These are phyloP conservation scores for Cladosporium cucumerinum DNA, from an alignment of 2,329 filamentous ascomycete genomes.

Conservation along the genomic window DNA sequence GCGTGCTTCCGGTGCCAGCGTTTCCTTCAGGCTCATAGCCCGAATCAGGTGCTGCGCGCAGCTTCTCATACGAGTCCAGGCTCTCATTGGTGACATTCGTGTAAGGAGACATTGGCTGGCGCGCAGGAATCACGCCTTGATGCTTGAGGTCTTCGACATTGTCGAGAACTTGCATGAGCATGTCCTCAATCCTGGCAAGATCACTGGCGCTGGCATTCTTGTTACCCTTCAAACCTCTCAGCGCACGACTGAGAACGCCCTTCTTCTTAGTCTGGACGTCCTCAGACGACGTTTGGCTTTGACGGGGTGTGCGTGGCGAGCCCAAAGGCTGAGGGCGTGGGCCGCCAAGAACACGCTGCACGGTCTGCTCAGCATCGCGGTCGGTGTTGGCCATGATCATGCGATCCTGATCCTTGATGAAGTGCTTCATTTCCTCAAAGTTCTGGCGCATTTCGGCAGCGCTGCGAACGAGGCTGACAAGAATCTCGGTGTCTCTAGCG, in stretches of 20 bases:
- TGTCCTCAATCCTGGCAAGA: conserved; percentile 38
- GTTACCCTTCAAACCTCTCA: conserved; percentile 76
- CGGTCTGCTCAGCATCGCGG: conserved; percentile 80
- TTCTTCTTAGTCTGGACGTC: conserved; percentile 73
- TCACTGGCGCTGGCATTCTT: conserved; percentile 86
- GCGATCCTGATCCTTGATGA: conserved; percentile 85
- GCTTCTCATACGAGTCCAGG: conserved; percentile 66
- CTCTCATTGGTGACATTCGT: conserved; percentile 38
- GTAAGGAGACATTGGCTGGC: conserved; percentile 21
- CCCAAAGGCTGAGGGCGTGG: conserved; percentile 77
- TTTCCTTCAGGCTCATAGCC: conserved; percentile 83
- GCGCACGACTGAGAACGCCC: conserved; percentile 89
- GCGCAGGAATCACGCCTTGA: conserved; percentile 25
- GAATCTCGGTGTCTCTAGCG: conserved; percentile 91
- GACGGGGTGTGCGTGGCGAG: conserved; percentile 53
- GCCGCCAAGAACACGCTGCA: conserved; percentile 77
- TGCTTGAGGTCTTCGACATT: conserved; percentile 72
- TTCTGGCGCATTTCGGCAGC: conserved; percentile 96
- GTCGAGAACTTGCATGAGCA: conserved; percentile 80
- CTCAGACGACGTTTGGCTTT: conserved; percentile 51
- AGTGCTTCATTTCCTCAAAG: conserved; percentile 90
- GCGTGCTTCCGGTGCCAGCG: conserved; percentile 70
- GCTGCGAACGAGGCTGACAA: conserved; percentile 88
- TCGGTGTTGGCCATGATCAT: conserved; percentile 84
- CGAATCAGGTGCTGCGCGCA: conserved; percentile 64